These are phyloP conservation scores for Yarrowia osloensis DNA, from an alignment of 805 yeast genomes.

Conservation along the genomic window DNA sequence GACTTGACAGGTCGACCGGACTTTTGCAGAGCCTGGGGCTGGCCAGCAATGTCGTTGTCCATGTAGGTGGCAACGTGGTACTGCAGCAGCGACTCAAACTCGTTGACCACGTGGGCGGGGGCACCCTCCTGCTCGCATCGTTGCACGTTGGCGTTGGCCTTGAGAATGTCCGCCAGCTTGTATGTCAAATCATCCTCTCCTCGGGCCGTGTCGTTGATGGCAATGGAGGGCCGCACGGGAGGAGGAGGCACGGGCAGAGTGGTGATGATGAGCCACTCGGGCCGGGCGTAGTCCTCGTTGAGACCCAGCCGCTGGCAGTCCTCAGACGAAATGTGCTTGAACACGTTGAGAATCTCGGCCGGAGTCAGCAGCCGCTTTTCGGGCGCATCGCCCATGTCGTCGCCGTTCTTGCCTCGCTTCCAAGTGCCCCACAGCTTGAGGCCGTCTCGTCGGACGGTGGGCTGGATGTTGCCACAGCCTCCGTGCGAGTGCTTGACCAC, in stretches of 20 bases:
- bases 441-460: conserved; percentile 94
- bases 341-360: conserved; percentile 84
- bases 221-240: conserved; percentile 97
- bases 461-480: conserved; percentile 98
- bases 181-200: conserved; percentile 99
- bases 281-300: conserved; percentile 94
- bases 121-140: conserved; percentile 98
- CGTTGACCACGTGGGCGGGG: conserved; percentile 96
- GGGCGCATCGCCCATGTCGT: conserved; percentile 77
- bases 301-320: conserved; percentile 85
- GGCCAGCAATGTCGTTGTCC: conserved; percentile 99
- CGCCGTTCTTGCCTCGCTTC: conserved; percentile 83
- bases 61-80: conserved; percentile 98
- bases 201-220: conserved; percentile 95
- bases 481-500: conserved; percentile 68
- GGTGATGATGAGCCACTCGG: conserved; percentile 96
- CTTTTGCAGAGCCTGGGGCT: conserved; percentile 97
- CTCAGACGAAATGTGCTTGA: conserved; percentile 83
- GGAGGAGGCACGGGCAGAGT: conserved; percentile 99
- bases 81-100: conserved; percentile 91
- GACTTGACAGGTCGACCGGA: conserved; percentile 99
- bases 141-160: conserved; percentile 97
- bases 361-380: conserved; percentile 89
- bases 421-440: conserved; percentile 97
- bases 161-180: conserved; percentile 92